Base-by-base conservation (phyloP, 2,329 filamentous ascomycete genomes). In the Ophiosphaerella korrae region DNA sequence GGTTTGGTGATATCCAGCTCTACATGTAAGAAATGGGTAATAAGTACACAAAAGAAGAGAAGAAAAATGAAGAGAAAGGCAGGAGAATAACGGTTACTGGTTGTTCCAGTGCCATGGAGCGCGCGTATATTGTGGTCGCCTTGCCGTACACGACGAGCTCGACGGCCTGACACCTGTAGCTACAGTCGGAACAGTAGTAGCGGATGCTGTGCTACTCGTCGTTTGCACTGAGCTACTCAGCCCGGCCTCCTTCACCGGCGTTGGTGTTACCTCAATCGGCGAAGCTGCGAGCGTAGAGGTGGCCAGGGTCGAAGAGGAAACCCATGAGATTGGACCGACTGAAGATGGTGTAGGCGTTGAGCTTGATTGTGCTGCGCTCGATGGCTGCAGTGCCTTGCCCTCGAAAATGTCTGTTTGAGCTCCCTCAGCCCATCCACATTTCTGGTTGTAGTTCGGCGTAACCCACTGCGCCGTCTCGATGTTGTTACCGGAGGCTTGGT, bases 401-500 rank as follows among this genome's bases (percentile, higher is more conserved):
- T 53, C 55, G 35, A 68, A 68, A 42, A 68, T 68, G 45, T 68
- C 64, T 2, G 42, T 52, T 42, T 68, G 64, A 23, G 63, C 60
- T 14, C 64, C 64, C 29, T 60, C 49, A 2, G 23, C 40, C 62
- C 62, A 68, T 11, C 64, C 64, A 36, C 63, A 64, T 39, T 66
- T 66, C 26, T 49, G 26, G 42, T 64, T 65, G 40, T 68, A 68
- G 9, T 57, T 58, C 2, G 63, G 64, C 7, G 53, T 60, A 9
- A 53, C 34, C 12, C 52, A 18, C 8, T 41, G 42, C 14, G 36
- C 45, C 7, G 58, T 62, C 34, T 63, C 52, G 40, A 67, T 61
- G 32, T 68, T 68, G 50, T 66, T 64, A 3, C 63, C 63, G 1
- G 47, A 55, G 7, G 14, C 13, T 48, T 68, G 78, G 45, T 81